Evolutionary conservation across 768 basidiomycete genomes (phyloP), one percentile per base, ranked within the genome.

Genomic region (Gloeopeniophorella convolvens): DNA sequence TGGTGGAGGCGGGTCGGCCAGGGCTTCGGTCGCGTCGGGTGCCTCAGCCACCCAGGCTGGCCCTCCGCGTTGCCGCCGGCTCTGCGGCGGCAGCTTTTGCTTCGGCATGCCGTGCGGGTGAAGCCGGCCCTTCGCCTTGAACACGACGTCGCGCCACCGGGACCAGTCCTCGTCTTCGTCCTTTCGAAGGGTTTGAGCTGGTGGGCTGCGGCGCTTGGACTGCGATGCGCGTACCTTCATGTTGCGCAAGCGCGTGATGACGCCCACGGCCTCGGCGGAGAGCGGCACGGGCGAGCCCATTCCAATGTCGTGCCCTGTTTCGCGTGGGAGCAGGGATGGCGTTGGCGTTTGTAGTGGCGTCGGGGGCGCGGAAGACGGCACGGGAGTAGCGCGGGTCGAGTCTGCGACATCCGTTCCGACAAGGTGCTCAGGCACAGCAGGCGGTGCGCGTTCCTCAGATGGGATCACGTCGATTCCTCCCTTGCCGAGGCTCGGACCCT

Each of bases 161-260:
- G 87, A 79, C 85, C 85, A 90, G 59, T 93, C 89, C 62, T 94
- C 90, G 49, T 80, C 77, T 67, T 88, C 84, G 60, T 94, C 90
- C 84, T 89, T 50, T 36, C n/a, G n/a, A n/a, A n/a, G n/a, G n/a
- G n/a, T 2, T 15, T 1, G 21, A 24, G 28, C 21, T 6, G 27
- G 32, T 36, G 32, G 24, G 46, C 15, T 42, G 20, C 32, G n/a
- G 13, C 28, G 48, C 41, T 20, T 31, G n/a, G 42, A 42, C 50
- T 33, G 27, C 58, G 27, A 16, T 10, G 16, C 21, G 48, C 70
- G 13, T 43, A 85, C 86, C 77, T 91, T 91, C 80, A 84, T 82
- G 59, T 88, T 89, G 48, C 91, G 76, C 48, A 94, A 65, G 18
- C 76, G 72, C 11, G 80, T 85, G 60, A 94, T 92, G n/a, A 91